Conservation (phyloP, 202 grass and related monocot species). For the Schoenoplectus tabernaemontani region DNA sequence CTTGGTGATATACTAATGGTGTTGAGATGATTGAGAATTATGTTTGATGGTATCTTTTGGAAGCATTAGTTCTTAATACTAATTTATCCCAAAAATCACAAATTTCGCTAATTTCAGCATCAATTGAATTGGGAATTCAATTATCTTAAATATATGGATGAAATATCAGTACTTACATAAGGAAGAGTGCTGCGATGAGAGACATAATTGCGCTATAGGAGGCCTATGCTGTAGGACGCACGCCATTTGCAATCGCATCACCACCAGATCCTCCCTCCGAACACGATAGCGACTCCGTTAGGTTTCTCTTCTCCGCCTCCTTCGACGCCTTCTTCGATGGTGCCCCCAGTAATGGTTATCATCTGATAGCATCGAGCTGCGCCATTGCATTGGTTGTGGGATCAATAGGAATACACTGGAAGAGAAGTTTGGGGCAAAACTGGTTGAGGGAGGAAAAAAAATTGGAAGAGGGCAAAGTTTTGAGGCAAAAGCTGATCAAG, state of each 20-base stretch:
- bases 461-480: too few relatives aligned
- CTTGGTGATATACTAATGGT: too few relatives aligned
- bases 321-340: conserved; percentile 16
- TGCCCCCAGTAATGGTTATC: not conserved
- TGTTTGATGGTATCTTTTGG: too few relatives aligned
- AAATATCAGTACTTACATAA: conserved; percentile 40
- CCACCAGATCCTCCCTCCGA: not conserved
- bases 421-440: not conserved
- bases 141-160: not conserved
- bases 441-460: not conserved
- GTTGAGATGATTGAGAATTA: too few relatives aligned
- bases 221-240: conserved; percentile 34
- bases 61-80: not conserved
- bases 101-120: not conserved
- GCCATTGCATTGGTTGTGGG: not conserved
- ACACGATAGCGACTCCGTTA: not conserved
- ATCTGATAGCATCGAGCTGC: conserved; percentile 19
- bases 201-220: conserved; percentile 77
- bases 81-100: not conserved
- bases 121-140: not conserved
- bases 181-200: conserved; percentile 59
- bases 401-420: not conserved
- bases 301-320: conserved; percentile 6
- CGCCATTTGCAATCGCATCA: conserved; percentile 11
- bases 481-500: too few relatives aligned